Base-by-base conservation (phyloP, 768 basidiomycete genomes). In the Mrakia gelida region DNA sequence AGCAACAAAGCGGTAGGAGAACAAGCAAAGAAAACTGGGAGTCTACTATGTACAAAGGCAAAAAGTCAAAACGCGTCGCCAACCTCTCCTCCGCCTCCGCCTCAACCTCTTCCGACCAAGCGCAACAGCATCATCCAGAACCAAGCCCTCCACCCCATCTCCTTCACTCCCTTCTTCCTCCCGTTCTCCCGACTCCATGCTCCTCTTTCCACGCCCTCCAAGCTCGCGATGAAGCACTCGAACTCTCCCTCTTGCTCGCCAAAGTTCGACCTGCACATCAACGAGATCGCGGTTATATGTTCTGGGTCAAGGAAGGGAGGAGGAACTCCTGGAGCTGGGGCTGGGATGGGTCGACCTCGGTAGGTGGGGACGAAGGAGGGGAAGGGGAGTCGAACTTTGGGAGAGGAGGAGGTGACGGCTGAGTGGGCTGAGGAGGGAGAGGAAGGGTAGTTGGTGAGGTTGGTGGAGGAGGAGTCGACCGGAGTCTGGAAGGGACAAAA, bases 311-410 rank as follows among this genome's bases (percentile, higher is more conserved):
- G 59, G 21, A 43, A 13, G 38, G 73, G 77, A 49, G 81, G 81
- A 71, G 84, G 83, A 3, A 67, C 49, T 16, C 49, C 49, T 21
- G 49, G 76, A 21, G 71, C 59, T 0, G 76, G 73, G 1, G 70
- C 70, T 15, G 56, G 32, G 10, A 84, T 79, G 10, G 81, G 80
- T 68, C 81, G 79, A 30, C 85, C 85, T 61, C 85, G 79, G 67
- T 84, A 86, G 2, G 81, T 83, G 10, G 83, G 79, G 32, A 68
- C 77, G 80, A 86, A 85, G 13, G 81, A 81, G 26, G 78, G 68
- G 79, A 81, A 84, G 15, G 79, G 79, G 30, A 85, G 79, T n/a
- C 71, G 45, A 21, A 81, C n/a, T 30, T 59, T 68, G 5, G 41
- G 38, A 38, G 43, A 30, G 54, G 21, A n/a, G 61, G 16, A 16